Conservation (phyloP, 306 rosid species). For the Acmispon strigosus region DNA sequence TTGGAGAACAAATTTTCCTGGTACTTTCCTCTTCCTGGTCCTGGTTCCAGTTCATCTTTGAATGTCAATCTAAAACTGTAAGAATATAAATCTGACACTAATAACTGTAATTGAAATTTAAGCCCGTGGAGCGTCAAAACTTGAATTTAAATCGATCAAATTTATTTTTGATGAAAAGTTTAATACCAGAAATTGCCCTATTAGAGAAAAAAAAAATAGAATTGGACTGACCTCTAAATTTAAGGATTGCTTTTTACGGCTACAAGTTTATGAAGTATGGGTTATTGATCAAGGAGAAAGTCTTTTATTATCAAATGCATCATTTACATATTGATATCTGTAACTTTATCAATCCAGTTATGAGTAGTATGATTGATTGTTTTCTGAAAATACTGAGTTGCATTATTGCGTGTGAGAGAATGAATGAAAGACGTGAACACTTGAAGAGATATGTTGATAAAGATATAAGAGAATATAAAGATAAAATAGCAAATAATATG, state of each 20-base stretch:
- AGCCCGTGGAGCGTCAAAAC: not conserved
- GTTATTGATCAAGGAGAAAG: too few relatives aligned
- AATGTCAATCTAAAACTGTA: too few relatives aligned
- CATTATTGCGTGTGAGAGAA: not conserved
- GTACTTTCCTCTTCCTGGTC: not conserved
- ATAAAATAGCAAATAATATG: not conserved
- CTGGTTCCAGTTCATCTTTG: not conserved
- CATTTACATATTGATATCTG: too few relatives aligned
- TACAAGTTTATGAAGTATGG: too few relatives aligned
- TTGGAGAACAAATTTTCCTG: not conserved
- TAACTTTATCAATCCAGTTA: too few relatives aligned
- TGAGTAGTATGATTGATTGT: too few relatives aligned
- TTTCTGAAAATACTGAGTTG: too few relatives aligned
- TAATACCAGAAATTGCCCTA: not conserved
- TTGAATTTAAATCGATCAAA: not conserved
- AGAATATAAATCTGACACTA: not conserved
- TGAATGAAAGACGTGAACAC: not conserved
- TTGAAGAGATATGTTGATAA: not conserved
- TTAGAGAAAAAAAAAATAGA: not conserved
- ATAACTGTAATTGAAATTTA: not conserved
- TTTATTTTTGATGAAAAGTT: not conserved
- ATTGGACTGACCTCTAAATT: too few relatives aligned
- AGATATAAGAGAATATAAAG: not conserved
- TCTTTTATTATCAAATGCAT: too few relatives aligned
- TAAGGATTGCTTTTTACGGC: too few relatives aligned